Evolutionary conservation across 2,329 filamentous ascomycete genomes (phyloP).

Genomic region (Curvularia hawaiiensis): DNA sequence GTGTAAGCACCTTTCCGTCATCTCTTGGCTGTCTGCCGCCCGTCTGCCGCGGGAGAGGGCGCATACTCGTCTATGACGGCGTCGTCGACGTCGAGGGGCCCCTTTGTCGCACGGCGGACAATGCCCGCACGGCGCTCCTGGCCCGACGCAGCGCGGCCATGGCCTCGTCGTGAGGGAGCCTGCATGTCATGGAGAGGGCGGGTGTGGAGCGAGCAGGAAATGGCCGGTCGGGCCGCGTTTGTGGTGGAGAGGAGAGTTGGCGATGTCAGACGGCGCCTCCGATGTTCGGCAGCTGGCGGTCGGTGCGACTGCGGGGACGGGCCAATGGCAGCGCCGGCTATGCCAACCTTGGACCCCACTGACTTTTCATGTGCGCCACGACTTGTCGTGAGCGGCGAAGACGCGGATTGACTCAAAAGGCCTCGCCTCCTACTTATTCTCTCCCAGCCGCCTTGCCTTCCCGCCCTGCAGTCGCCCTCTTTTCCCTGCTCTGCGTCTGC

Average conservation of each 20-base stretch:
- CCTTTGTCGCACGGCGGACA: slow-evolving; percentile 73
- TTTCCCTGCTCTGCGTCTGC: slow-evolving; percentile 14
- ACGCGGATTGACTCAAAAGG: slow-evolving; percentile 26
- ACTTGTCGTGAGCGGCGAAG: slow-evolving; percentile 14
- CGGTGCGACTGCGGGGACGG: slow-evolving; percentile 13
- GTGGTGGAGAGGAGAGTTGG: neutral
- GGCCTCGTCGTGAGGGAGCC: slow-evolving; percentile 22
- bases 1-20: slow-evolving; percentile 16
- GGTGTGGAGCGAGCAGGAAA: neutral
- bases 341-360: slow-evolving; percentile 17
- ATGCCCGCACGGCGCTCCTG: slow-evolving; percentile 42
- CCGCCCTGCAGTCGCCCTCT: neutral
- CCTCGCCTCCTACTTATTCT: neutral
- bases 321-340: slow-evolving; percentile 18
- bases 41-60: neutral
- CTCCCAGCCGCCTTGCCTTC: slow-evolving; percentile 8
- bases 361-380: slow-evolving; percentile 18
- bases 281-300: slow-evolving; percentile 17
- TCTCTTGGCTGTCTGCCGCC: neutral
- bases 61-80: slow-evolving; percentile 70
- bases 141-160: slow-evolving; percentile 38
- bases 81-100: slow-evolving; percentile 67
- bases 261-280: slow-evolving; percentile 3
- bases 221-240: too few relatives aligned
- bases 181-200: slow-evolving; percentile 11